Evolutionary conservation across 177 flowering plant genomes (phyloP), one percentile per base, ranked within the genome.

Genomic region (Telopea speciosissima): DNA sequence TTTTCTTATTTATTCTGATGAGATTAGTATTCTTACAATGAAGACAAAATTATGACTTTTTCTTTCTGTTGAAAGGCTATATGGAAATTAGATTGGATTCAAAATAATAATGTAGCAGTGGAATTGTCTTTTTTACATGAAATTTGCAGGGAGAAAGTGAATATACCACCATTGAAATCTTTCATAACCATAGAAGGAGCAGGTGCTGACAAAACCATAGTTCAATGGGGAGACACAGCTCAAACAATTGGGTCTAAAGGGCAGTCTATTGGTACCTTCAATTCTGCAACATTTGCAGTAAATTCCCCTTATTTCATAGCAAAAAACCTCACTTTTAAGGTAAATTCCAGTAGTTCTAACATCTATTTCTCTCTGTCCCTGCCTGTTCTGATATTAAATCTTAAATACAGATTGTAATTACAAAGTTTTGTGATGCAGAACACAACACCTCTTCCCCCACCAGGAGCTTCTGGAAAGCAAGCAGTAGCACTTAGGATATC

Each of bases 211-310:
- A 86, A 82, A 58, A 91, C 97, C 49, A 82, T 88, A 12, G 87
- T 96, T 56, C 86, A 96, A 77, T 93, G 97, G 97, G 95, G 97
- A 25, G 97, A 91, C 78, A 90, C 97, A 13, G 99, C 99, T 14
- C 79, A 84, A 67, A 90, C 92, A 62, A 73, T 76, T 11, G 99
- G 97, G 13, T 77, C 86, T 23, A 85, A 44, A 45, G 96, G 98
- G 17, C 85, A 76, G 59, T 92, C 97, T 6, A 72, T 93, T 33
- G 99, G 99, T 24, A 93, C 99, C 16, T 93, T 24, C 74, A 81
- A 65, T 14, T 96, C 99, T 60, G 98, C 99, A 44, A 91, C 97
- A 26, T 93, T 96, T 81, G 98, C 96, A 4, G 95, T 91, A 10
- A 89, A 91, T 76, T 82, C 99, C 11, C 90, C 87, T 52, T 93